Evolutionary conservation across 1,139 yeast genomes (phyloP).

Genomic region (Yamadazyma taylorii): DNA sequence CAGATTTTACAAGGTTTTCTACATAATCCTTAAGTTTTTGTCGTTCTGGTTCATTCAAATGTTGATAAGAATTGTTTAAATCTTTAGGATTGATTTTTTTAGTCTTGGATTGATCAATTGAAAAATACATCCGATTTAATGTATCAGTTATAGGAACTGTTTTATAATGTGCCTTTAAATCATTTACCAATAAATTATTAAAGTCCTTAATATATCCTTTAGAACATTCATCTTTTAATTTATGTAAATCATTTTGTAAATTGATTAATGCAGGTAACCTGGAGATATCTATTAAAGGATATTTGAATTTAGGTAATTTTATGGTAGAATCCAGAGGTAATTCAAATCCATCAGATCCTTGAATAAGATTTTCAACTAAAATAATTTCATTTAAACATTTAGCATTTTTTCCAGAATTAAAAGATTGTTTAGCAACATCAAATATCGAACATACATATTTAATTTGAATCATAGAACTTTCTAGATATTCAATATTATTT

Average conservation of each 20-base stretch:
- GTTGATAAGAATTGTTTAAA: constrained; percentile 30
- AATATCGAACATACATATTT: constrained; percentile 48
- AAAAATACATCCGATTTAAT: constrained; percentile 46
- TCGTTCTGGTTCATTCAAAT: constrained; percentile 36
- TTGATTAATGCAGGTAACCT: constrained; percentile 59
- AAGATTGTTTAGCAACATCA: constrained; percentile 54
- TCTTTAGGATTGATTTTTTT: constrained; percentile 20
- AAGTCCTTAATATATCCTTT: constrained; percentile 61
- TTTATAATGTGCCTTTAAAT: constrained; percentile 58
- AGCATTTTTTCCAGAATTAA: constrained; percentile 37
- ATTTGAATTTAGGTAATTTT: constrained; percentile 47
- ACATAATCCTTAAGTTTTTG: constrained; percentile 45
- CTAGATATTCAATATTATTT: constrained; percentile 61
- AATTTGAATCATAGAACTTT: constrained; percentile 66
- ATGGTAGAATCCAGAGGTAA: constrained; percentile 22
- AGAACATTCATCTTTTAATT: constrained; percentile 61
- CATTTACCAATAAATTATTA: constrained; percentile 54
- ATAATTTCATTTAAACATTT: constrained; percentile 54
- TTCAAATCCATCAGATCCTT: constrained; percentile 43
- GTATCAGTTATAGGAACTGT: constrained; percentile 51
- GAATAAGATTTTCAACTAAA: constrained; percentile 54
- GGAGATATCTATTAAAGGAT: constrained; percentile 51
- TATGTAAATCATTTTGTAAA: constrained; percentile 51
- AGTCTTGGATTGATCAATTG: constrained; percentile 24
- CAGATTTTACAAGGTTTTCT: constrained; percentile 60